These are phyloP conservation scores for Dictyostelium gargantuum DNA, from an alignment of 208 protist genomes.

Conservation along the genomic window DNA sequence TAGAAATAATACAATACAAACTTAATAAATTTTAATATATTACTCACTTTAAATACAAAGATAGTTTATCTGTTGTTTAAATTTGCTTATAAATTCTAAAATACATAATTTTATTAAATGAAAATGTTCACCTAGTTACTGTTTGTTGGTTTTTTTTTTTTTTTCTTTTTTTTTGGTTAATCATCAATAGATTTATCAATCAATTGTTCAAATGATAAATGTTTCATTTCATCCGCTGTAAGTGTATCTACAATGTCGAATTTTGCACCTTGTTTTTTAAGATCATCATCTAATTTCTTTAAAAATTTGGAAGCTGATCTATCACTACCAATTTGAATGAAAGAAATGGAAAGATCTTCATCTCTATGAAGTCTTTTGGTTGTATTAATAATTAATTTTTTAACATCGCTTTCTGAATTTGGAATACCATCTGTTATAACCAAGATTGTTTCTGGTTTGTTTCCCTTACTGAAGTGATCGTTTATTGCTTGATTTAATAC, in stretches of 20 bases:
- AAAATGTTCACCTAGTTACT: too few relatives aligned
- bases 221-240: conserved; percentile 1
- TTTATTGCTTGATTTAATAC: conserved; percentile 41
- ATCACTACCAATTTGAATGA: conserved; percentile 55
- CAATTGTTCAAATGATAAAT: conserved; percentile 16
- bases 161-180: not conserved
- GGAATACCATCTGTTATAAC: conserved; percentile 65
- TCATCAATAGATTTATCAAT: conserved; percentile 50
- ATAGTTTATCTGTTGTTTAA: too few relatives aligned
- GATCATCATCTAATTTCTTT: conserved; percentile 21
- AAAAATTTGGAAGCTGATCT: not conserved
- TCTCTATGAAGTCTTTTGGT: conserved; percentile 12
- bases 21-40: too few relatives aligned
- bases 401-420: conserved; percentile 26
- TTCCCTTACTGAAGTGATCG: not conserved
- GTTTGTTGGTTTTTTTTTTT: too few relatives aligned
- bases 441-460: conserved; percentile 52
- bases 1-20: too few relatives aligned
- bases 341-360: conserved; percentile 62
- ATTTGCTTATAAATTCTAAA: too few relatives aligned
- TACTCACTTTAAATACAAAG: too few relatives aligned
- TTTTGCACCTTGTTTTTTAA: not conserved
- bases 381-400: not conserved
- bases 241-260: conserved; percentile 50
- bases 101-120: too few relatives aligned